phyloP scores from a whole-genome alignment of 108 stramenopile genomes.

The Nitzschia palea region DNA sequence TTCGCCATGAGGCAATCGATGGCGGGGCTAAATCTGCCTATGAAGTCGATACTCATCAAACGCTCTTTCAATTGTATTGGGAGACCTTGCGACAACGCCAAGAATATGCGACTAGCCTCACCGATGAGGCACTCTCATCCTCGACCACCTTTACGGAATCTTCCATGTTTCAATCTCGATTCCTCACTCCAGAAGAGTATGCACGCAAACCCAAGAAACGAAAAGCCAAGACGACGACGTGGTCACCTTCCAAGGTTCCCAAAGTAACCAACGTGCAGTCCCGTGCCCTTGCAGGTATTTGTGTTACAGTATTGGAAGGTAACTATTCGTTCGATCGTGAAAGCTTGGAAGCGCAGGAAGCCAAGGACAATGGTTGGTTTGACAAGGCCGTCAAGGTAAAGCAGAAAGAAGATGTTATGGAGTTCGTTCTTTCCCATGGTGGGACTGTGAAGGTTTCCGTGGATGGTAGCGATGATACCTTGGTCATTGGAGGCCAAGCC shows the following conservation, averaged over 20 bases:
- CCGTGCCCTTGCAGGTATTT: conserved; percentile 44
- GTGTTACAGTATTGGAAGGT: conserved; percentile 70
- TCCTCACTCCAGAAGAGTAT: conserved; percentile 69
- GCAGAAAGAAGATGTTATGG: conserved; percentile 52
- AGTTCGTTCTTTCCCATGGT: conserved; percentile 65
- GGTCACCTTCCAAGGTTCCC: conserved; percentile 31
- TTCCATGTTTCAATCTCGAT: conserved; percentile 21
- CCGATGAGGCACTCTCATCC: background rate
- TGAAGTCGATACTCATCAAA: conserved; percentile 42
- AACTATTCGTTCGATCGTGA: conserved; percentile 51
- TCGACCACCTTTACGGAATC: background rate
- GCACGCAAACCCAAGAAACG: conserved; percentile 37
- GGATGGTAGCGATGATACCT: conserved; percentile 9
- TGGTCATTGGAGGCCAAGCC: conserved; percentile 42
- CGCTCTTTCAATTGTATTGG: conserved; percentile 46
- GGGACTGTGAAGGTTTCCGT: conserved; percentile 49
- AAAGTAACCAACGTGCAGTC: conserved; percentile 6
- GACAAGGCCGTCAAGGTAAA: conserved; percentile 44
- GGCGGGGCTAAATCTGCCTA: conserved; percentile 45
- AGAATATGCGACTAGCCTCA: conserved; percentile 13
- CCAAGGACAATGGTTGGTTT: conserved; percentile 63
- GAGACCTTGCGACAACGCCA: conserved; percentile 31
- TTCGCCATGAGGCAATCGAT: conserved; percentile 52
- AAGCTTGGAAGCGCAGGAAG: conserved; percentile 55
- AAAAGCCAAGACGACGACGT: conserved; percentile 23